These are phyloP conservation scores for Malassezia pachydermatis DNA, from an alignment of 1,284 basidiomycete genomes.

Conservation along the genomic window DNA sequence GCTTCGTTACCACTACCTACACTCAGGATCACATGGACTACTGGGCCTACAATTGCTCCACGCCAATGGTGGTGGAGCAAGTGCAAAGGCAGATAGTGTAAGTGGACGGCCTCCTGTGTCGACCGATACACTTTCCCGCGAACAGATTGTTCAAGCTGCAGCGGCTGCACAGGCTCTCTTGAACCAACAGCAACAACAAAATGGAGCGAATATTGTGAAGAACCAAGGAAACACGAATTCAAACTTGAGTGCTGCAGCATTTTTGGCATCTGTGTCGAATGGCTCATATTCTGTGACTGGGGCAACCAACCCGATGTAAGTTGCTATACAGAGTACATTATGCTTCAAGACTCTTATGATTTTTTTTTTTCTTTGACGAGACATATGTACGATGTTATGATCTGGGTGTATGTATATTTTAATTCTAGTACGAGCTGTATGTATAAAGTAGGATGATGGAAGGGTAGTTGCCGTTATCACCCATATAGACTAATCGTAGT, in stretches of 20 bases:
- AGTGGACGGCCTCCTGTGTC: conserved; percentile 41
- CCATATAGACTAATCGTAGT: no score
- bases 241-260: conserved; percentile 1
- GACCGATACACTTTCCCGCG: conserved; percentile 38
- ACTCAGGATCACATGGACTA: conserved; percentile 73
- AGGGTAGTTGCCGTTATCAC: no score
- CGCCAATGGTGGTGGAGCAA: conserved; percentile 39
- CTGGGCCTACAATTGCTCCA: conserved; percentile 45
- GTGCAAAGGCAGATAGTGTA: conserved; percentile 39
- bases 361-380: background rate
- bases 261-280: conserved; percentile 4
- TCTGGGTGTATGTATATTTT: background rate
- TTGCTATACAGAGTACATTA: no score
- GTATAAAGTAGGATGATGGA: no score
- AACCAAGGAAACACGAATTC: conserved; percentile 4
- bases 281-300: background rate
- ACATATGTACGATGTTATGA: background rate
- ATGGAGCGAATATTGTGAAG: conserved; percentile 28
- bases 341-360: no score
- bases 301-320: background rate
- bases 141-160: conserved; percentile 42
- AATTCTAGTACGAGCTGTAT: no score
- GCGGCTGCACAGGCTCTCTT: conserved; percentile 35
- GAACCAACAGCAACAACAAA: conserved; percentile 32
- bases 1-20: conserved; percentile 81